phyloP scores from a whole-genome alignment of 768 basidiomycete species.

The Hygrocybe punicea region DNA sequence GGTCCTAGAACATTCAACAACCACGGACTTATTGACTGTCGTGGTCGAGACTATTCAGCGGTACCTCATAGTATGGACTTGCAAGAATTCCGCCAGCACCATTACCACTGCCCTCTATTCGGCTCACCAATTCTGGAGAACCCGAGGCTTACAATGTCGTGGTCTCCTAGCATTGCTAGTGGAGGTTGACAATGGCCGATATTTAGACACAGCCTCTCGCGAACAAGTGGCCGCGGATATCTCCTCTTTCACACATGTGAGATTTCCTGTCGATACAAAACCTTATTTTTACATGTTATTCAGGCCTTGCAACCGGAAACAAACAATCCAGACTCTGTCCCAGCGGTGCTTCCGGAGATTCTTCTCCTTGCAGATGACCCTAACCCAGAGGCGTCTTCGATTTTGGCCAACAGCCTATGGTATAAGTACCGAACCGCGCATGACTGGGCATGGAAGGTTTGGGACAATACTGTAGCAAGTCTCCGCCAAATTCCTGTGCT shows the following conservation, averaged over 20 bases:
- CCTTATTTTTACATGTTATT: not conserved
- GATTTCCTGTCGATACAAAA: conserved; percentile 15
- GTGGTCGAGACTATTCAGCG: conserved; percentile 72
- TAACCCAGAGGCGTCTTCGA: conserved; percentile 58
- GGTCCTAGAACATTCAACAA: conserved; percentile 51
- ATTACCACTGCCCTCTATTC: conserved; percentile 60
- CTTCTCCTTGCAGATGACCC: conserved; percentile 59
- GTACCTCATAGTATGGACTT: conserved; percentile 71
- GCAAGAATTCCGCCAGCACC: conserved; percentile 58
- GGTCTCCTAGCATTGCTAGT: conserved; percentile 59
- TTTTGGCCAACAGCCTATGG: conserved; percentile 76
- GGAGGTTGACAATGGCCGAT: conserved; percentile 59
- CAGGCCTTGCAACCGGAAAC: conserved; percentile 50
- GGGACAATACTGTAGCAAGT: conserved; percentile 78
- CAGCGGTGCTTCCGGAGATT: conserved; percentile 59
- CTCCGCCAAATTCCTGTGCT: conserved; percentile 65
- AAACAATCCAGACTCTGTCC: conserved; percentile 41
- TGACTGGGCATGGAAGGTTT: conserved; percentile 80
- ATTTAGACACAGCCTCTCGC: conserved; percentile 53
- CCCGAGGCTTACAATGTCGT: conserved; percentile 62
- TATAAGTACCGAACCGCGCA: conserved; percentile 71
- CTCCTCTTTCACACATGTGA: conserved; percentile 57
- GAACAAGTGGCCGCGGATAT: conserved; percentile 61
- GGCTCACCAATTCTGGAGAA: conserved; percentile 62
- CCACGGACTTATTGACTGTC: conserved; percentile 52